Evolutionary conservation across 148 eudicot species (phyloP).

Genomic region (Rhododendron henanense): DNA sequence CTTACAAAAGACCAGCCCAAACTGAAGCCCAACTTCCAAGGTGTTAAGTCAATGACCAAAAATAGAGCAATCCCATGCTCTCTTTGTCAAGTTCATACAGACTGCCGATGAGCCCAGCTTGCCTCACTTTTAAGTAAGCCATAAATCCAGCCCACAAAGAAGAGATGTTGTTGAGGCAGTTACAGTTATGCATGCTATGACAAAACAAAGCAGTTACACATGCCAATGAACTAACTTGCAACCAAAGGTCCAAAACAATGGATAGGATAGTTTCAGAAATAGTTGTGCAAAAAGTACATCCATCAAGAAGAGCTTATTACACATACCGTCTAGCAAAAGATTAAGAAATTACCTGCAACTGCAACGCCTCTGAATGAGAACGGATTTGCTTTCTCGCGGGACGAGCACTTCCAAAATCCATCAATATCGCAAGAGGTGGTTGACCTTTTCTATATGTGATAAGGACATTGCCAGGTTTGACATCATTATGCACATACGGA

Average conservation of each 20-base stretch:
- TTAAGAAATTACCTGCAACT: slow-evolving; percentile 61
- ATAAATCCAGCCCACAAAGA: background rate
- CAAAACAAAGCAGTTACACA: background rate
- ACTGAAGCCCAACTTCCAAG: background rate
- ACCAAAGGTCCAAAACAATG: background rate
- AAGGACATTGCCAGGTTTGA: slow-evolving; percentile 92
- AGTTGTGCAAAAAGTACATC: background rate
- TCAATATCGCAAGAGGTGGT: slow-evolving; percentile 71
- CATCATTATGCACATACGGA: slow-evolving; percentile 95
- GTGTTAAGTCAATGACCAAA: background rate
- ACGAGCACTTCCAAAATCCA: slow-evolving; percentile 97
- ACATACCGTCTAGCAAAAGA: background rate
- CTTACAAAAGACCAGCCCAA: background rate
- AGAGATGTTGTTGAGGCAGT: background rate
- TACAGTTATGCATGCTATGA: background rate
- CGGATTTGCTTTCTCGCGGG: slow-evolving; percentile 88
- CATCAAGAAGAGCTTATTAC: background rate
- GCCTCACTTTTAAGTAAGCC: background rate
- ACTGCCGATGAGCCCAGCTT: background rate
- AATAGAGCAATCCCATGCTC: background rate
- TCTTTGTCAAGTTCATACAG: slow-evolving; percentile 3
- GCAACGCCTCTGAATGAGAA: slow-evolving; percentile 78
- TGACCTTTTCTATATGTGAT: slow-evolving; percentile 76
- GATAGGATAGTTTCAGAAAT: background rate
- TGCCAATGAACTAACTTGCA: background rate